Base-by-base conservation (phyloP, 2,329 filamentous ascomycete species). In the Fusarium keratoplasticum region DNA sequence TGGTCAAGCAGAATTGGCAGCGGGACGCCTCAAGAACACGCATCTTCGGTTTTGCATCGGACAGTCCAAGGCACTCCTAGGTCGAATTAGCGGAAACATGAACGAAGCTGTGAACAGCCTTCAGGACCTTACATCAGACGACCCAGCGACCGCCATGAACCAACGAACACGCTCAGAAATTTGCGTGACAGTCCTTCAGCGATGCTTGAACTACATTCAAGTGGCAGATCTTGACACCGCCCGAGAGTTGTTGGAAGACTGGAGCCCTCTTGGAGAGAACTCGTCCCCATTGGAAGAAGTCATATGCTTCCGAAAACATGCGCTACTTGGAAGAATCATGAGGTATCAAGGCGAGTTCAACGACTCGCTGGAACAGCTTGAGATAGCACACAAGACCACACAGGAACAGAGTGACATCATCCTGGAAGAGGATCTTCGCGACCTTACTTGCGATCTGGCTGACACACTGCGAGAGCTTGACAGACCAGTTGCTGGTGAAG, bases 381-480 rank as follows among this genome's bases (percentile, higher is more conserved):
- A 66, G 50, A 63, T 25, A 40, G 70, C 74, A 25, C 61, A 63
- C 7, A 40, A 59, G 44, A 55, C 36, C 38, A 66, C 67, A 38
- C 57, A 65, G 47, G 57, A 70, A 33, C 54, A 31, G 16, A 47
- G 58, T 47, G 61, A 61, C 11, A 55, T 76, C 16, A 25, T 73
- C 22, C 73, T 77, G 20, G 72, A 77, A 13, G 74, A 76, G 42
- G 67, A 75, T 42, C 61, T 75, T 6, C 67, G 74, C 7, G 74
- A 77, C 54, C 62, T 77, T 27, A 72, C 61, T 25, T 75, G 74
- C 52, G 72, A 77, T 18, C 71, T 73, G n/a, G 74, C 74, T 4
- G 74, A 76, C 58, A 63, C 74, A 29, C 29, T 76, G 9, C 64
- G 74, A 40, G 74, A 76, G 20, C 74, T 76, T 25, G 60, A 74